Evolutionary conservation across 2,329 filamentous ascomycete genomes (phyloP).

Genomic region (Trichophyton rubrum): DNA sequence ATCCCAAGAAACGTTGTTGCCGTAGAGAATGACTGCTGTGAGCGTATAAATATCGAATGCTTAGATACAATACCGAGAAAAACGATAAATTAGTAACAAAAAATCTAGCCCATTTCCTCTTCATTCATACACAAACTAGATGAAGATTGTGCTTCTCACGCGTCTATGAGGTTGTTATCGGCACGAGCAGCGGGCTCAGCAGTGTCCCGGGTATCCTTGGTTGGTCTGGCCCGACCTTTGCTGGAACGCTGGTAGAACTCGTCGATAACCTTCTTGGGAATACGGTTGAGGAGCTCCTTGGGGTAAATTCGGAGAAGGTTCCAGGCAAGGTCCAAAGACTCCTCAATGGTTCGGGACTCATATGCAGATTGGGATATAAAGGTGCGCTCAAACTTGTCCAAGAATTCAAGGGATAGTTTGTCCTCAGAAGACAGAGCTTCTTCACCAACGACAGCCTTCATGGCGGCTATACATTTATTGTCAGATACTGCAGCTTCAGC

Average conservation of each 20-base stretch:
- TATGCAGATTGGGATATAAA: constrained; percentile 91
- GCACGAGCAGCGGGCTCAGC: constrained; percentile 21
- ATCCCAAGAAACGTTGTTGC: not conserved
- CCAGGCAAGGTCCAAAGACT: constrained; percentile 93
- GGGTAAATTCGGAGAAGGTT: constrained; percentile 92
- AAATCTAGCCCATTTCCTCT: not conserved
- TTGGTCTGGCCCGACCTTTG: constrained; percentile 25
- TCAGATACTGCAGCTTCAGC: not conserved
- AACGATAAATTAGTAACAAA: not conserved
- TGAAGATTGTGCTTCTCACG: constrained; percentile 16
- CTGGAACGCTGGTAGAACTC: constrained; percentile 62
- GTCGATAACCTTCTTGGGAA: constrained; percentile 68
- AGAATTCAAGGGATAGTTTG: constrained; percentile 93
- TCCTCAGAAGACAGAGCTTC: constrained; percentile 92
- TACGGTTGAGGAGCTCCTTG: constrained; percentile 94
- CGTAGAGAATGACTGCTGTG: not conserved
- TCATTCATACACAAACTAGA: not conserved
- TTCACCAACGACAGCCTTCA: constrained; percentile 99
- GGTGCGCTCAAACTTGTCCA: constrained; percentile 94
- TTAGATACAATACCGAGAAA: constrained; percentile 3
- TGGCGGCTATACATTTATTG: constrained; percentile 49
- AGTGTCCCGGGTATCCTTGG: constrained; percentile 37
- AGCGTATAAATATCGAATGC: not conserved
- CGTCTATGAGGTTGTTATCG: constrained; percentile 31
- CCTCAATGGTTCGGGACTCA: constrained; percentile 80